A percentile compares a stretch with the other conserved stretches of the same genome.
Conservation (phyloP, 176 grass and related monocot species). For the Aegilops sharonensis region DNA sequence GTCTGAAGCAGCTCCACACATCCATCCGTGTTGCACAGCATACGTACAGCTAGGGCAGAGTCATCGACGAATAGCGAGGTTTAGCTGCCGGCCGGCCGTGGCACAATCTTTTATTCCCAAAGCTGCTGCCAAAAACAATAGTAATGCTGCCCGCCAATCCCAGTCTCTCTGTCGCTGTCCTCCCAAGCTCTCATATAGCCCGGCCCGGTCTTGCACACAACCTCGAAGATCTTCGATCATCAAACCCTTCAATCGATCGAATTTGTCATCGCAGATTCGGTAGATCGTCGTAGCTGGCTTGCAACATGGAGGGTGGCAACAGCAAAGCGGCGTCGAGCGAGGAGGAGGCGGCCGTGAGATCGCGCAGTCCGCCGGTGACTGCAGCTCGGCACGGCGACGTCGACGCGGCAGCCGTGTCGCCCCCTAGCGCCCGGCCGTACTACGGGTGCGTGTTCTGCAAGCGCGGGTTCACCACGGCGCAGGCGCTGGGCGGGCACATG, state of each 20-base stretch:
- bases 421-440: constrained; percentile 27
- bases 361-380: neutral
- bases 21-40: neutral
- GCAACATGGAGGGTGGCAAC: constrained; percentile 7
- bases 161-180: neutral
- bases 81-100: constrained; percentile 22
- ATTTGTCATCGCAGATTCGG: neutral
- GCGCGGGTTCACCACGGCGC: constrained; percentile 65
- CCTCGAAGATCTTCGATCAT: neutral
- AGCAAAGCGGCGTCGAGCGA: constrained; percentile 31
- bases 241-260: neutral
- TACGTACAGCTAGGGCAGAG: neutral
- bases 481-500: constrained; percentile 73
- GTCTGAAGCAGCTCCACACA: neutral
- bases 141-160: neutral
- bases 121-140: neutral
- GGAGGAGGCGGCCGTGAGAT: constrained; percentile 17
- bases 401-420: neutral
- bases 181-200: neutral
- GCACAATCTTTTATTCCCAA: neutral
- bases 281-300: neutral
- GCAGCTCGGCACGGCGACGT: neutral
- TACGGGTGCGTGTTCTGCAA: constrained; percentile 78
- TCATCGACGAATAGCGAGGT: neutral
- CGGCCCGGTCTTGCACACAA: neutral